phyloP scores from a whole-genome alignment of 805 yeast species.

The Teunomyces barrocoloradensis region DNA sequence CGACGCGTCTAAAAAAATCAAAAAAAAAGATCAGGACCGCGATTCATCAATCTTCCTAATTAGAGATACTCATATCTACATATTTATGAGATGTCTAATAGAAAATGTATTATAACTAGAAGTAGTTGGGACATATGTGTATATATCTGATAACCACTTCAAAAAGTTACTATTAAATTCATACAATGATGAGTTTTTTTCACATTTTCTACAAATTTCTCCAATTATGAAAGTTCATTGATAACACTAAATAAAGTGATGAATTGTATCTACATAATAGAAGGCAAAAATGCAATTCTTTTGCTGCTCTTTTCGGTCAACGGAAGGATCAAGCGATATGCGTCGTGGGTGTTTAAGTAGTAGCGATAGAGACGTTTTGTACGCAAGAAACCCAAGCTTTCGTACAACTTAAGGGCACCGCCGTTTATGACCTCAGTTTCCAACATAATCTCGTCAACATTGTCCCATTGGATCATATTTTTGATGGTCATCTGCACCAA shows the following conservation, averaged over 20 bases:
- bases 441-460: constrained; percentile 86
- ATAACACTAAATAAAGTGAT: too few species aligned
- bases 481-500: constrained; percentile 63
- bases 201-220: too few species aligned
- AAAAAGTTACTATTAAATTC: too few species aligned
- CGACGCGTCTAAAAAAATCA: background rate
- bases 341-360: constrained; percentile 91
- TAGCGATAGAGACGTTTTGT: constrained; percentile 78
- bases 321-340: constrained; percentile 82
- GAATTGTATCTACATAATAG: background rate
- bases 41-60: background rate
- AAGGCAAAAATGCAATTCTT: constrained; percentile 49
- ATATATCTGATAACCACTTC: too few species aligned
- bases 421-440: constrained; percentile 86
- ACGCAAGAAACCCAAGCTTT: constrained; percentile 71
- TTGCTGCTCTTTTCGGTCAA: constrained; percentile 49
- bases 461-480: constrained; percentile 55
- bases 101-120: too few species aligned
- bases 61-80: too few species aligned
- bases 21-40: background rate
- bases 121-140: too few species aligned
- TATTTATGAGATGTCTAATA: too few species aligned
- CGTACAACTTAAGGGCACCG: constrained; percentile 69
- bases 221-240: background rate
- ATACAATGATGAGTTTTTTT: too few species aligned